Base-by-base conservation (phyloP, 345 rosid genomes). In the Garcia nutans region DNA sequence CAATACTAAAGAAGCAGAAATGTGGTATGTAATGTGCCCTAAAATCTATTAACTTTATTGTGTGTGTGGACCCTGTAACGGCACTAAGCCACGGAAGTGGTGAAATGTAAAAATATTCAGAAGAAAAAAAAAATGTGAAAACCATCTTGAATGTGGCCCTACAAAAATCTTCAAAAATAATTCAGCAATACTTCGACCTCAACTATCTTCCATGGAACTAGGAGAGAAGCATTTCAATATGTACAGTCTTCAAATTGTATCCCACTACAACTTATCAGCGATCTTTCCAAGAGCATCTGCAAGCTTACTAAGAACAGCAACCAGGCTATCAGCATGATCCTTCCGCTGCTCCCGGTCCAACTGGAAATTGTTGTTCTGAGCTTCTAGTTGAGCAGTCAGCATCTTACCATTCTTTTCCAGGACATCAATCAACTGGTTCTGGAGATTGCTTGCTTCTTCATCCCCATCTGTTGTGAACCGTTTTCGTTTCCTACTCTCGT, bases 261-360 rank as follows among this genome's bases (percentile, higher is more conserved):
- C 45, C 62, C 31, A 66, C 88, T 90, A 91, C 84, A 93, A 83
- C 87, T 92, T 96, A 79, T 93, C 97, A 0, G 98, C 98, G 22
- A 96, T 92, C 74, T 88, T 93, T 9, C 87, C 91, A 24, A 96
- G 82, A 71, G 96, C 99, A 23, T 93, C 96, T 6, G 98, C 98
- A 2, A 96, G 95, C 85, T 93, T 93, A 56, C 82, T 88, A 61
- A 96, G 98, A 67, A 90, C 99, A 63, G 85, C 82, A 71, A 96
- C 90, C 76, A 96, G 59, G 83, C 85, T 86, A 74, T 84, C 86
- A 37, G 87, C 82, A 6, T 92, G 96, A 75, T 89, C 89, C 81
- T 87, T 93, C 72, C 98, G 77, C 85, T 93, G 99, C 86, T 93
- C 96, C 70, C 98, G 78, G 74, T 91, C 98, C 84, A 89, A 78